Base-by-base conservation (phyloP, 495 filamentous ascomycete genomes). In the Xylaria flabelliformis region DNA sequence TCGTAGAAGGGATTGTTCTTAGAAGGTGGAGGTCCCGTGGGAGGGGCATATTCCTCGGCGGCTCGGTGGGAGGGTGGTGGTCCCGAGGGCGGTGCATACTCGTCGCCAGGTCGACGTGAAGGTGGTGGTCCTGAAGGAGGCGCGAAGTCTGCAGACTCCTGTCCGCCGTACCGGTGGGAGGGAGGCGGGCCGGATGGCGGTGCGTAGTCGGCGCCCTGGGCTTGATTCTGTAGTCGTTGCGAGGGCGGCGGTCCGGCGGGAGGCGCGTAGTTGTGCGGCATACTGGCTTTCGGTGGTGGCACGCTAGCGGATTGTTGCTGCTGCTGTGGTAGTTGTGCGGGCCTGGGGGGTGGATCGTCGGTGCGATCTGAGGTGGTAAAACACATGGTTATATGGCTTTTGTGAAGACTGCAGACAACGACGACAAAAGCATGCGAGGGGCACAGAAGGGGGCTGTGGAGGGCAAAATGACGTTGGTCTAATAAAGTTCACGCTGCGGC, bases 341-440 rank as follows among this genome's bases (percentile, higher is more conserved):
- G 72, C 69, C 78, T 70, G 63, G 78, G 75, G 72, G 73, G 77
- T 69, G 73, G 74, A 42, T 80, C 77, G 74, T 74, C 51, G 44
- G 76, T 56, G 39, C 77, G 77, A 44, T 83, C 78, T 56, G 80
- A 81, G 63, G 74, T 81, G 55, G 82, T 81, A 73, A 86, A 85
- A 74, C 84, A 86, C 84, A 86, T 86, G 6, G 55, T 67, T 39
- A 19, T 64, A 39, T 44, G 32, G n/a, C 34, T 48, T 26, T 50
- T 64, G 13, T 64, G 42, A 46, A 44, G 36, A 41, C 9, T 42
- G 56, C 8, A 10, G 56, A 58, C n/a, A n/a, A n/a, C 26, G 26
- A 29, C 4, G 53, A 13, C 26, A 59, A 15, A 34, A 59, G 55
- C 32, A 59, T 12, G 3, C 15, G n/a, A 32, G 15, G 4, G 29